phyloP scores from a whole-genome alignment of 306 rosid species.

The Quercus agrifolia region DNA sequence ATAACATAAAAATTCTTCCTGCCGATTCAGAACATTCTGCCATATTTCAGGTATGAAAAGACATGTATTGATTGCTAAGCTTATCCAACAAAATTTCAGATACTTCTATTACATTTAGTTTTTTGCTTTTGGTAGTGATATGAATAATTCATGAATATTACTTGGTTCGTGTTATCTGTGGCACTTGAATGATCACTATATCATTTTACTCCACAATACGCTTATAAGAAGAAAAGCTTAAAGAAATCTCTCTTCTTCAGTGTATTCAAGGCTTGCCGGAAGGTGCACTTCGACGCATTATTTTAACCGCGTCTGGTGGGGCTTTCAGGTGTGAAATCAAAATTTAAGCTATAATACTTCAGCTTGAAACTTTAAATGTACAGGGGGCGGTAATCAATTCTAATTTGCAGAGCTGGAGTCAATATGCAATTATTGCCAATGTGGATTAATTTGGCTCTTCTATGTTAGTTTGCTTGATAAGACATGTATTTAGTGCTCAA shows the following conservation, averaged over 20 bases:
- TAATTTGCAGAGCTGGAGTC: not conserved
- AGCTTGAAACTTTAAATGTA: constrained; percentile 5
- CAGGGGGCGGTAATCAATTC: not conserved
- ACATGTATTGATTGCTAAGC: not conserved
- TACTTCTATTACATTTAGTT: not conserved
- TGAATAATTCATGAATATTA: not conserved
- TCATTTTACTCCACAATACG: not conserved
- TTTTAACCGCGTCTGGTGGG: constrained; percentile 98
- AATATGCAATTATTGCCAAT: not conserved
- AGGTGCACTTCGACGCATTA: constrained; percentile 77
- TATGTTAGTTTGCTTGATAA: not conserved
- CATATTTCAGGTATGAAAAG: constrained; percentile 78
- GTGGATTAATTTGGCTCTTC: not conserved
- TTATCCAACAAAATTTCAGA: constrained; percentile 10
- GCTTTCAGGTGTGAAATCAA: constrained; percentile 68
- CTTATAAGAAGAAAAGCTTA: constrained; percentile 24
- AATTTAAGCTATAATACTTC: constrained; percentile 8
- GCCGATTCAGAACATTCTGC: constrained; percentile 99
- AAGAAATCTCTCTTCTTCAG: constrained; percentile 43
- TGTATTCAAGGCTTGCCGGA: constrained; percentile 96
- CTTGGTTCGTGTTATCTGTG: not conserved
- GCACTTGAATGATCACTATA: constrained; percentile 4
- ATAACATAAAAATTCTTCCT: constrained; percentile 90
- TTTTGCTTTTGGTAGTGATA: not conserved
- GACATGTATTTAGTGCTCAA: not conserved